A percentile compares a stretch with the other conserved stretches of the same genome.
Conservation (phyloP, 768 basidiomycete species). For the Stropharia rugosoannulata region DNA sequence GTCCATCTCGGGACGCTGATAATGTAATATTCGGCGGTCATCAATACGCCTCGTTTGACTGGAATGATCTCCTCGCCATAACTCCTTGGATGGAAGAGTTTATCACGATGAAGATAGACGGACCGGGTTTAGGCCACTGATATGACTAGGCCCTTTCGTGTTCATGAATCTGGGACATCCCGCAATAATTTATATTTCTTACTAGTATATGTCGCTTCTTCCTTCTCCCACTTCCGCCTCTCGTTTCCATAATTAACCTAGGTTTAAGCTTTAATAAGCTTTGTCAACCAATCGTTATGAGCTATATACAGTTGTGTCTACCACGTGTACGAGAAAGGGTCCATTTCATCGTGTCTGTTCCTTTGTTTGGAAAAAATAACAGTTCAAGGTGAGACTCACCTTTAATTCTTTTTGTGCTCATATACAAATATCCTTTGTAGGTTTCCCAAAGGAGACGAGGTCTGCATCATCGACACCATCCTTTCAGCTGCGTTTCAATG, state of each 20-base stretch:
- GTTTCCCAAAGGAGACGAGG: conserved; percentile 10
- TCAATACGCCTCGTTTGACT: conserved; percentile 70
- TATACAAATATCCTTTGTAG: conserved; percentile 12
- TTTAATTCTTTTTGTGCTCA: conserved; percentile 12
- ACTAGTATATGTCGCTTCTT: not conserved
- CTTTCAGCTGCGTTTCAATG: conserved; percentile 8
- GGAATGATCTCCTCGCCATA: conserved; percentile 66
- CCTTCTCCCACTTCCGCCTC: not conserved
- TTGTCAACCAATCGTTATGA: conserved; percentile 1
- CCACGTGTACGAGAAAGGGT: conserved; percentile 16
- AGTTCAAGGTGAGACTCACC: conserved; percentile 19
- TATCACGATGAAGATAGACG: conserved; percentile 64
- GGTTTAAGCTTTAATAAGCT: not conserved
- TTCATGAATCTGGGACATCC: not conserved
- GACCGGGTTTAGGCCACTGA: conserved; percentile 67
- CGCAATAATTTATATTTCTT: not conserved
- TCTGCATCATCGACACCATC: conserved; percentile 2
- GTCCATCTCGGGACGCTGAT: conserved; percentile 38
- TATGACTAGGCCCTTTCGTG: not conserved
- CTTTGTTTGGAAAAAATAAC: conserved; percentile 16
- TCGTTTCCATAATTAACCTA: conserved; percentile 1
- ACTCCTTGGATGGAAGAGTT: conserved; percentile 79
- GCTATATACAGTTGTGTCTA: conserved; percentile 3
- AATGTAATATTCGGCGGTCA: conserved; percentile 43
- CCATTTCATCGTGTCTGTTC: not conserved